Base-by-base conservation (phyloP, 2,329 filamentous ascomycete genomes). In the Arthroderma uncinatum region DNA sequence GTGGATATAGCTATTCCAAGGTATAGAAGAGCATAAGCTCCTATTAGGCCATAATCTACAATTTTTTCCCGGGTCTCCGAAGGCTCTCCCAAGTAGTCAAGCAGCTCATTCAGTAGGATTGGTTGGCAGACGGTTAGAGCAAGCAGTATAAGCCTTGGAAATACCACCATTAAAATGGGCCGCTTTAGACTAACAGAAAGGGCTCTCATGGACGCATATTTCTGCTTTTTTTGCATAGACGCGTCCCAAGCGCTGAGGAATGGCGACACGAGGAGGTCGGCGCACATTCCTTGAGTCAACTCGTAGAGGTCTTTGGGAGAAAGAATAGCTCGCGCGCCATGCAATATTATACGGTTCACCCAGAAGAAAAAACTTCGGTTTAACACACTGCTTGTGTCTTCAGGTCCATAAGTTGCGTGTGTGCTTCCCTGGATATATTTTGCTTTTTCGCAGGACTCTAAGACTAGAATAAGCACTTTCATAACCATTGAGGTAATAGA, bases 351-450 rank as follows among this genome's bases (percentile, higher is more conserved):
- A 4, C 59, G 59, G 33, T 69, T 72, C 8, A 73, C 55, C 71
- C 71, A 73, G 62, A 63, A 67, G 59, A 71, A 71, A 30, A 72
- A 56, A 10, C 65, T 62, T 16, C 68, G 66, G 33, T 60, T 63
- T 50, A 68, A 69, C 2, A 73, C 59, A 9, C 69, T 66, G 55
- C 66, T 68, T 6, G 66, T 70, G 34, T 68, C 65, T 42, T 73
- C 71, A 9, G 68, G 66, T 25, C 64, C 68, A 42, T 66, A 28
- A 50, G 21, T 12, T 12, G n/a, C 30, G 3, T 23, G n/a, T 4
- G 16, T 9, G 23, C 9, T 19, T 23, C 39, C 16, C 21, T 34
- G 30, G n/a, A 34, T 52, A 33, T 28, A 52, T 30, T 52, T 34
- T 9, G 47, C 47, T 9, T 52, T 34, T 12, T 34, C 30, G 14